A percentile compares a stretch with the other conserved stretches of the same genome.
phyloP scores from a whole-genome alignment of 2,329 filamentous ascomycete genomes.

The Exophiala sp. region DNA sequence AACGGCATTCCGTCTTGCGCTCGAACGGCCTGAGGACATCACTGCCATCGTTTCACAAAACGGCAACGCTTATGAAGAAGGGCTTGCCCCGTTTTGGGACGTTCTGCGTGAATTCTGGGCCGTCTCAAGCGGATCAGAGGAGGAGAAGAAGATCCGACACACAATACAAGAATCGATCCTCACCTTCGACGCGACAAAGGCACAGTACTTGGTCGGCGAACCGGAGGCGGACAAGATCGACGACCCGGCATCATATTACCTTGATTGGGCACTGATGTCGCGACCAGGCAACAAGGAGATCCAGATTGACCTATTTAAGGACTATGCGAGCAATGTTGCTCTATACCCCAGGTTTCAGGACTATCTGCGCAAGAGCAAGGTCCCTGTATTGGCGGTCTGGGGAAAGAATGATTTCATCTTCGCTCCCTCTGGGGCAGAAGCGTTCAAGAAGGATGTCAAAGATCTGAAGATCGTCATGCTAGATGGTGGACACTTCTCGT shows the following conservation, averaged over 20 bases:
- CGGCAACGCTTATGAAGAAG: constrained; percentile 56
- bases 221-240: constrained; percentile 25
- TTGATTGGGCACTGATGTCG: constrained; percentile 50
- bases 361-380: constrained; percentile 47
- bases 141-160: constrained; percentile 33
- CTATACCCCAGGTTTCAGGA: constrained; percentile 53
- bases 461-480: constrained; percentile 47
- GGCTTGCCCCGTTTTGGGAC: constrained; percentile 50
- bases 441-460: constrained; percentile 47
- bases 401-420: constrained; percentile 51
- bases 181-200: constrained; percentile 36
- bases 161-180: constrained; percentile 35
- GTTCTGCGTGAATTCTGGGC: constrained; percentile 46
- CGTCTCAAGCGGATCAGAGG: constrained; percentile 30
- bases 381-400: constrained; percentile 55
- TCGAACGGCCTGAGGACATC: constrained; percentile 45
- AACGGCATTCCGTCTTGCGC: constrained; percentile 49
- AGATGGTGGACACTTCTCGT: constrained; percentile 54
- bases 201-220: constrained; percentile 31
- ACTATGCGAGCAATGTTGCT: constrained; percentile 51
- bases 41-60: constrained; percentile 54
- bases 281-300: constrained; percentile 47
- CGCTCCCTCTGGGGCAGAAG: constrained; percentile 47
- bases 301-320: constrained; percentile 53
- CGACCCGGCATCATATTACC: constrained; percentile 36